Evolutionary conservation across 1,284 basidiomycete species (phyloP).

Genomic region (Coriolopsis trogii): DNA sequence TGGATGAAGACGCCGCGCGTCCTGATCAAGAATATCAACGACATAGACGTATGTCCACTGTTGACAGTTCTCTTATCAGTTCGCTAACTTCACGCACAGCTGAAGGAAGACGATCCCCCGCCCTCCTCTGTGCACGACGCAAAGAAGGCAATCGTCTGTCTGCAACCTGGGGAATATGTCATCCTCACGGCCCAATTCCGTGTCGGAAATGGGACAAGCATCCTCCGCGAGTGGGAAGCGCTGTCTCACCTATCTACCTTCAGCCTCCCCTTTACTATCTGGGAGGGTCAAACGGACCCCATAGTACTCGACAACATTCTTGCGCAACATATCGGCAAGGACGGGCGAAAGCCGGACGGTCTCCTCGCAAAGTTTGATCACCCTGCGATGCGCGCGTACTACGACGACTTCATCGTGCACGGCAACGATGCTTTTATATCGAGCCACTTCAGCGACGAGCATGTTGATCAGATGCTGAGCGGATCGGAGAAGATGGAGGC

Average conservation of each 20-base stretch:
- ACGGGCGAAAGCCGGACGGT: not conserved
- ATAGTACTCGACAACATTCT: not conserved
- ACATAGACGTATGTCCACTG: not conserved
- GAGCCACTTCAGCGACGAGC: constrained; percentile 12
- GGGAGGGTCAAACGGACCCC: constrained; percentile 6
- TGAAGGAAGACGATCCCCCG: not conserved
- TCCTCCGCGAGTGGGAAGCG: constrained; percentile 15
- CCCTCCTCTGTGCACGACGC: constrained; percentile 5
- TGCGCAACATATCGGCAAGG: constrained; percentile 2
- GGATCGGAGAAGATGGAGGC: constrained; percentile 1
- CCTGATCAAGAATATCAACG: not conserved
- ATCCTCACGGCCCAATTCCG: constrained; percentile 16
- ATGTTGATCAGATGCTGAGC: constrained; percentile 5
- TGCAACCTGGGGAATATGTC: constrained; percentile 9
- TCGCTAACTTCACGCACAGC: not conserved
- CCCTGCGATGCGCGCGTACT: constrained; percentile 6
- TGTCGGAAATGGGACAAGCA: constrained; percentile 10
- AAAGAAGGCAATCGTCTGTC: not conserved
- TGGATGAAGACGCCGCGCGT: not conserved
- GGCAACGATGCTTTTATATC: constrained; percentile 13
- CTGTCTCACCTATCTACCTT: constrained; percentile 6
- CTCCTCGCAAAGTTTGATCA: constrained; percentile 12
- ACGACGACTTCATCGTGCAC: constrained; percentile 14
- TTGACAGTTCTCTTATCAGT: not conserved
- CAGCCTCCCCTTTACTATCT: constrained; percentile 7